phyloP scores from a whole-genome alignment of 2,329 filamentous ascomycete genomes.

The Pseudogymnoascus sp. region DNA sequence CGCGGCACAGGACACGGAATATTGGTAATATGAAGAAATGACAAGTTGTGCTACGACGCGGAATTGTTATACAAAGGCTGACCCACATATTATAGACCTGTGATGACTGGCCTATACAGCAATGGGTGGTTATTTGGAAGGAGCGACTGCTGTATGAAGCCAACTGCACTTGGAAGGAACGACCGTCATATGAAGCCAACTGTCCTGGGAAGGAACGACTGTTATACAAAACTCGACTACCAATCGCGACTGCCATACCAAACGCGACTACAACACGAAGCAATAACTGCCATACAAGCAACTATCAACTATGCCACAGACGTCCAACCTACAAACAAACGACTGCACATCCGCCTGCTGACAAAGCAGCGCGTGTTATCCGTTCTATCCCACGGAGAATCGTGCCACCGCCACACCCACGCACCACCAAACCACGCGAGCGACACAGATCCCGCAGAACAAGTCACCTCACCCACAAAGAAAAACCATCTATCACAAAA shows the following conservation, averaged over 20 bases:
- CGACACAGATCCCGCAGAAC: background rate
- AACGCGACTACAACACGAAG: too few relatives aligned
- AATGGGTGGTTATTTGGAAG: too few relatives aligned
- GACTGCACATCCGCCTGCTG: background rate
- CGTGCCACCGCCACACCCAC: background rate
- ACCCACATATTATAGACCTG: too few relatives aligned
- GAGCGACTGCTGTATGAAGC: background rate
- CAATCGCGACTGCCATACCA: too few relatives aligned
- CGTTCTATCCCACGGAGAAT: background rate
- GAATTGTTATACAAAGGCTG: too few relatives aligned
- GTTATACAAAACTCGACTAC: too few relatives aligned
- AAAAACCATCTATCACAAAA: background rate
- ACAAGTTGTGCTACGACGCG: background rate
- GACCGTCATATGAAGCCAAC: background rate
- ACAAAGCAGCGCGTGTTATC: background rate
- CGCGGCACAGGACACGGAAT: background rate
- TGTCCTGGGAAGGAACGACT: background rate
- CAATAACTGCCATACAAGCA: too few relatives aligned
- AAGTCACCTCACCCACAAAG: background rate
- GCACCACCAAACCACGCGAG: background rate
- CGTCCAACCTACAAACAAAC: background rate
- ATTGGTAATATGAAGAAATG: background rate
- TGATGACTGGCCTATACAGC: background rate
- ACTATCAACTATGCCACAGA: background rate
- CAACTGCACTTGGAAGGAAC: background rate